Percentiles rank a stretch among this genome's conserved stretches.
Conservation (phyloP, 1,284 basidiomycete genomes). For the Melanopsichium pennsylvanicum region DNA sequence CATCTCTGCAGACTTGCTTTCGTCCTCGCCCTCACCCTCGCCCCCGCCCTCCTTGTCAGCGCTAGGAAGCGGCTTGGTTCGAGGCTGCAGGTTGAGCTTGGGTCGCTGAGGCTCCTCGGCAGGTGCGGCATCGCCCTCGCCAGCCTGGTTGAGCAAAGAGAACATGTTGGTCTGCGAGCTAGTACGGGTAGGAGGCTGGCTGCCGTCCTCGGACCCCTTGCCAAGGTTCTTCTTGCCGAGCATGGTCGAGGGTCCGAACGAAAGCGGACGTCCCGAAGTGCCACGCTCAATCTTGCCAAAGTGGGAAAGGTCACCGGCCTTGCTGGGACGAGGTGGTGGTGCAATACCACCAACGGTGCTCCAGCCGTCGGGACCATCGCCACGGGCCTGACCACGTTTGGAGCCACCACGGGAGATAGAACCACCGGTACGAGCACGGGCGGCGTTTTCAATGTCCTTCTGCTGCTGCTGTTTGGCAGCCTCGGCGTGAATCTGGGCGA, state of each 20-base stretch:
- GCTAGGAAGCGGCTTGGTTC: conserved; percentile 70
- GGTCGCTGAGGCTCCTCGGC: conserved; percentile 73
- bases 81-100: conserved; percentile 76
- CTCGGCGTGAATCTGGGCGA: conserved; percentile 86
- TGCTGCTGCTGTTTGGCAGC: conserved; percentile 68
- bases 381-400: conserved; percentile 75
- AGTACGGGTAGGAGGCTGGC: conserved; percentile 76
- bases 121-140: conserved; percentile 36
- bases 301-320: conserved; percentile 84
- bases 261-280: conserved; percentile 70
- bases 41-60: conserved; percentile 53
- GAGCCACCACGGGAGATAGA: conserved; percentile 82
- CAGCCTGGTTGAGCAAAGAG: conserved; percentile 61
- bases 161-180: conserved; percentile 88
- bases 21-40: conserved; percentile 65
- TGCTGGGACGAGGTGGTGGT: conserved; percentile 72
- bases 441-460: conserved; percentile 43
- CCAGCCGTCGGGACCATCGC: conserved; percentile 78
- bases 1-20: conserved; percentile 70
- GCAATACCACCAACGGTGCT: conserved; percentile 73
- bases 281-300: conserved; percentile 75
- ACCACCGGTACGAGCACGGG: conserved; percentile 73
- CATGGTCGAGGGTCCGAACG: conserved; percentile 76
- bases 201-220: conserved; percentile 68
- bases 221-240: conserved; percentile 73